These are phyloP conservation scores for Phylloporus sp. DNA, from an alignment of 768 basidiomycete species.

Conservation along the genomic window DNA sequence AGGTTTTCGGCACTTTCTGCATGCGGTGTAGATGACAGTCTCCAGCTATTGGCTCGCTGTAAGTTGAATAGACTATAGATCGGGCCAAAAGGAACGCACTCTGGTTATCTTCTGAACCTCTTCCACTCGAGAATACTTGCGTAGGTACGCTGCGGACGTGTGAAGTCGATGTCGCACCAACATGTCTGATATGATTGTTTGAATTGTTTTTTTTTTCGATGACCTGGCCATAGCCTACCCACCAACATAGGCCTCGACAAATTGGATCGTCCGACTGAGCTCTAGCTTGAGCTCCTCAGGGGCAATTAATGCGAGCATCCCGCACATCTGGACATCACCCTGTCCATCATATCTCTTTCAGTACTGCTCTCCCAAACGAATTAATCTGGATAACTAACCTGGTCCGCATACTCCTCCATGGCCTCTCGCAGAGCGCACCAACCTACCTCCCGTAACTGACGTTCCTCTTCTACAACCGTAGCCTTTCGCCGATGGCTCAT, in stretches of 20 bases:
- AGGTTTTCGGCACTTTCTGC: conserved; percentile 67
- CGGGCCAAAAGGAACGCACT: conserved; percentile 34
- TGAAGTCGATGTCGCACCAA: conserved; percentile 59
- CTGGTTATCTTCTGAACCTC: conserved; percentile 50
- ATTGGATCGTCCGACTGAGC: conserved; percentile 41
- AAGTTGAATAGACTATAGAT: not conserved
- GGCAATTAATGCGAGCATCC: conserved; percentile 63
- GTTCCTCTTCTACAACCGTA: conserved; percentile 45
- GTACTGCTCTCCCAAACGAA: not conserved
- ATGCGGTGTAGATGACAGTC: conserved; percentile 67
- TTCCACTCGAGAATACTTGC: conserved; percentile 56
- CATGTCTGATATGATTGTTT: conserved; percentile 43
- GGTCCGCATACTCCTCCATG: conserved; percentile 59
- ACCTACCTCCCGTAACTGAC: conserved; percentile 46
- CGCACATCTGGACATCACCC: conserved; percentile 82
- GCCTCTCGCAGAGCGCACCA: conserved; percentile 54
- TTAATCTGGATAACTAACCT: conserved; percentile 38
- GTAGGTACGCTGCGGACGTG: conserved; percentile 68
- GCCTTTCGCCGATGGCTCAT: conserved; percentile 22
- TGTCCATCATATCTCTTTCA: conserved; percentile 26
- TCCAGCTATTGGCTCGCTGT: conserved; percentile 46
- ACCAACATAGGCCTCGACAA: conserved; percentile 77
- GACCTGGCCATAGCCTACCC: conserved; percentile 12
- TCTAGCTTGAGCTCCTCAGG: conserved; percentile 53
- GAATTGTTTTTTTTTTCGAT: not conserved